phyloP scores from a whole-genome alignment of 2,329 filamentous ascomycete species.

The Dothidotthia symphoricarpi region DNA sequence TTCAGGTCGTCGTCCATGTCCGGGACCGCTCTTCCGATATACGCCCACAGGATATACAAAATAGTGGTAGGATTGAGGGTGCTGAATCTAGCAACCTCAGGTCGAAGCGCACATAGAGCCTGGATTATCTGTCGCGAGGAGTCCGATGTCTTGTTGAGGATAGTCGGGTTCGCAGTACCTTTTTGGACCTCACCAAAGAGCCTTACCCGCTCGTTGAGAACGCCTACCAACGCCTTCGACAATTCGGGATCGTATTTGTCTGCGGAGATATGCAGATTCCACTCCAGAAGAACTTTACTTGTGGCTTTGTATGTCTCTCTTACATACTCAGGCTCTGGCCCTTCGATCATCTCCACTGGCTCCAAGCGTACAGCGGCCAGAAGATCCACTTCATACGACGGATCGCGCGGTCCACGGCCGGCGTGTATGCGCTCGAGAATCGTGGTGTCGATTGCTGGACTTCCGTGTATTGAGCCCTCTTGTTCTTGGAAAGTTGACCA shows the following conservation, averaged over 20 bases:
- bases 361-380: constrained; percentile 12
- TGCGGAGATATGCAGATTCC: constrained; percentile 15
- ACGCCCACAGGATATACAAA: constrained; percentile 18
- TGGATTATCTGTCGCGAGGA: constrained; percentile 8
- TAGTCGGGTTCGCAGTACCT: constrained; percentile 1
- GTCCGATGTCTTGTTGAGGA: constrained; percentile 3
- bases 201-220: constrained; percentile 9
- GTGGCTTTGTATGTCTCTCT: constrained; percentile 17
- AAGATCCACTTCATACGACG: constrained; percentile 15
- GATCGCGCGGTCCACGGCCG: constrained; percentile 13
- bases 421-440: constrained; percentile 14
- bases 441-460: constrained; percentile 6
- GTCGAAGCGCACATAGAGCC: constrained; percentile 18
- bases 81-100: constrained; percentile 17
- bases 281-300: constrained; percentile 12
- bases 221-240: constrained; percentile 6
- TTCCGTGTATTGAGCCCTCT: no score
- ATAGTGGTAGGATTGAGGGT: constrained; percentile 13
- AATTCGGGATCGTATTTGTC: not conserved
- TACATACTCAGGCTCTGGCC: not conserved
- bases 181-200: constrained; percentile 2
- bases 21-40: constrained; percentile 12
- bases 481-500: no score
- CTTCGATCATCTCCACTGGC: not conserved
- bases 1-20: constrained; percentile 19